phyloP scores from a whole-genome alignment of 2,329 filamentous ascomycete genomes.

The Paramyrothecium roridum region DNA sequence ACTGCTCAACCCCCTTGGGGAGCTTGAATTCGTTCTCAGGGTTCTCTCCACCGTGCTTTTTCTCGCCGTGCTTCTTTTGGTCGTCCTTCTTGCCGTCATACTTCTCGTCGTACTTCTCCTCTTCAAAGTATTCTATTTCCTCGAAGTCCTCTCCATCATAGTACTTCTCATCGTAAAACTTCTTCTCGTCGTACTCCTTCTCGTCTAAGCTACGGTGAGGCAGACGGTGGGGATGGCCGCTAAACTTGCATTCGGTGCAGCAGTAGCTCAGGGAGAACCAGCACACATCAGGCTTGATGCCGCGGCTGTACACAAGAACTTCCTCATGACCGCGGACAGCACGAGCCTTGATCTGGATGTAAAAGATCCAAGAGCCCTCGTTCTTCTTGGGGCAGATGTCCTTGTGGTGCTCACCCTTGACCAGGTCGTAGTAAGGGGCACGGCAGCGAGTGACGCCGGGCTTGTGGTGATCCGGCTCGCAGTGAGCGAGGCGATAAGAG shows the following conservation, averaged over 20 bases:
- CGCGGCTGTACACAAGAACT: constrained; percentile 18
- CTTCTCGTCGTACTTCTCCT: constrained; percentile 1
- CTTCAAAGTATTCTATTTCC: background rate
- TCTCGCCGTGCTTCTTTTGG: constrained; percentile 8
- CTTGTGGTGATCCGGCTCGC: background rate
- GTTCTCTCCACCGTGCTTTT: background rate
- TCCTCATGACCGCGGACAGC: constrained; percentile 16
- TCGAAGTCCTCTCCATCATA: constrained; percentile 1
- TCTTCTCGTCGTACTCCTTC: background rate
- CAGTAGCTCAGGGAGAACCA: constrained; percentile 22
- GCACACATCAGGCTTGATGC: constrained; percentile 13
- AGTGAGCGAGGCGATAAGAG: constrained; percentile 9
- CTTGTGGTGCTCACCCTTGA: constrained; percentile 16
- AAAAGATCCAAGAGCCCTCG: constrained; percentile 21
- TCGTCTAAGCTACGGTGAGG: background rate
- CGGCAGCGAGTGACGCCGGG: constrained; percentile 13
- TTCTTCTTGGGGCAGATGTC: constrained; percentile 20
- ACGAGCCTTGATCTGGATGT: constrained; percentile 20
- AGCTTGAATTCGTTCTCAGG: background rate
- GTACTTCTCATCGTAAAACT: background rate
- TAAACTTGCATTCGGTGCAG: constrained; percentile 16
- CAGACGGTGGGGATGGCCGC: background rate
- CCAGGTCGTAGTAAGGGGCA: constrained; percentile 18
- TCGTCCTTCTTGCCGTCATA: constrained; percentile 4
- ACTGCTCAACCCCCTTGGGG: background rate